These are phyloP conservation scores for Dactylis glomerata DNA, from an alignment of 176 grass and related monocot genomes.

Conservation along the genomic window DNA sequence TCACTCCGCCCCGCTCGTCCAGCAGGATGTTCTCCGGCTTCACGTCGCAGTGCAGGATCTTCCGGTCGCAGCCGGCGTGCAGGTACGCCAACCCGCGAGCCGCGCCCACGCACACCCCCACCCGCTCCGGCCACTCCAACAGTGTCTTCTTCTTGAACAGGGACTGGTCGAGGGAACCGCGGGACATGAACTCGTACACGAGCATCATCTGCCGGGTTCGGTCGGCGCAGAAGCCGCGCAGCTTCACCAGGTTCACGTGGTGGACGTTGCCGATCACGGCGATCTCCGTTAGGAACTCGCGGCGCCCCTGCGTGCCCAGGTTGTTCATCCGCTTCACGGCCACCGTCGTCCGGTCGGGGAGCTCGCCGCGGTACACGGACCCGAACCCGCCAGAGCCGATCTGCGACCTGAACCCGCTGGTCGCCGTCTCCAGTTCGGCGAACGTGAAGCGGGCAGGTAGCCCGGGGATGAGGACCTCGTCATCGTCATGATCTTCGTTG, in stretches of 20 bases:
- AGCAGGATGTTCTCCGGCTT: slow-evolving; percentile 85
- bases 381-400: slow-evolving; percentile 75
- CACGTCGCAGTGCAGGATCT: slow-evolving; percentile 85
- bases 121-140: slow-evolving; percentile 50
- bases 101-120: slow-evolving; percentile 51
- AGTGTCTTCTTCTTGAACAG: slow-evolving; percentile 22
- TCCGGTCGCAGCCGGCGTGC: slow-evolving; percentile 62
- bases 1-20: slow-evolving; percentile 54
- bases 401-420: slow-evolving; percentile 48
- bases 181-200: slow-evolving; percentile 89
- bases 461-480: slow-evolving; percentile 53
- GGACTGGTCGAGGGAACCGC: slow-evolving; percentile 58
- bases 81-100: slow-evolving; percentile 75
- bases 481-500: not conserved
- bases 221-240: slow-evolving; percentile 72
- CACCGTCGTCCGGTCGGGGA: slow-evolving; percentile 42
- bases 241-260: slow-evolving; percentile 79
- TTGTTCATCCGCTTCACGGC: slow-evolving; percentile 65
- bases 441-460: slow-evolving; percentile 64
- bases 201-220: slow-evolving; percentile 45
- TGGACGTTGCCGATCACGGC: slow-evolving; percentile 83
- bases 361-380: slow-evolving; percentile 60
- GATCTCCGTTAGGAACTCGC: slow-evolving; percentile 81
- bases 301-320: slow-evolving; percentile 43
- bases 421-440: slow-evolving; percentile 43